Percentiles rank a stretch among this genome's conserved stretches.
Evolutionary conservation across 2,329 filamentous ascomycete species (phyloP).

Genomic region (Pseudophaeomoniella oleicola): DNA sequence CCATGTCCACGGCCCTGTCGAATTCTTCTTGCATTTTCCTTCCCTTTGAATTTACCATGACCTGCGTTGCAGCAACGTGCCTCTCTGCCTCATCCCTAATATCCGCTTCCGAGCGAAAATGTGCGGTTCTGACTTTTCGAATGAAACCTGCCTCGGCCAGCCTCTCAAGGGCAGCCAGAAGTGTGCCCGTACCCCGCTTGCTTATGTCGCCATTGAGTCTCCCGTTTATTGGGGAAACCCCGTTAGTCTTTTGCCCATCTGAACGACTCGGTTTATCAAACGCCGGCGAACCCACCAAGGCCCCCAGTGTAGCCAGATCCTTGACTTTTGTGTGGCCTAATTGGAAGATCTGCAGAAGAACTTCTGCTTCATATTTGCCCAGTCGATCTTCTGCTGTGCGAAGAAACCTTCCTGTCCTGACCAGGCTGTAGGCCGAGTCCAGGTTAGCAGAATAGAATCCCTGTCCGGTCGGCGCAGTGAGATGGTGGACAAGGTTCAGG

Average conservation of each 20-base stretch:
- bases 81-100: slow-evolving; percentile 44
- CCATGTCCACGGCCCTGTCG: slow-evolving; percentile 39
- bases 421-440: slow-evolving; percentile 63
- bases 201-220: slow-evolving; percentile 4
- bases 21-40: slow-evolving; percentile 53
- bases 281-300: slow-evolving; percentile 19
- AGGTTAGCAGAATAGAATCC: slow-evolving; percentile 77
- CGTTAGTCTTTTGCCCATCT: slow-evolving; percentile 12
- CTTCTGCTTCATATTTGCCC: slow-evolving; percentile 56
- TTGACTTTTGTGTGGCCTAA: slow-evolving; percentile 56
- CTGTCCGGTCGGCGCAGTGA: slow-evolving; percentile 46
- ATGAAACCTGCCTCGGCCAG: slow-evolving; percentile 5
- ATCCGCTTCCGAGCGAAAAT: slow-evolving; percentile 43
- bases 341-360: slow-evolving; percentile 61
- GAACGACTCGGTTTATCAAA: slow-evolving; percentile 3
- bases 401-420: slow-evolving; percentile 69
- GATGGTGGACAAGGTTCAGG: slow-evolving; percentile 70
- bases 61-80: slow-evolving; percentile 41
- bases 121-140: slow-evolving; percentile 19
- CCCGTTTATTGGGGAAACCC: slow-evolving; percentile 6
- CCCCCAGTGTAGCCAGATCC: slow-evolving; percentile 24
- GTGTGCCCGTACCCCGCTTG: not conserved
- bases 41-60: slow-evolving; percentile 40
- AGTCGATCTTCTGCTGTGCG: slow-evolving; percentile 60
- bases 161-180: not conserved